A percentile compares a stretch with the other conserved stretches of the same genome.
Evolutionary conservation across 805 yeast genomes (phyloP).

Genomic region (Brettanomyces bruxellensis): DNA sequence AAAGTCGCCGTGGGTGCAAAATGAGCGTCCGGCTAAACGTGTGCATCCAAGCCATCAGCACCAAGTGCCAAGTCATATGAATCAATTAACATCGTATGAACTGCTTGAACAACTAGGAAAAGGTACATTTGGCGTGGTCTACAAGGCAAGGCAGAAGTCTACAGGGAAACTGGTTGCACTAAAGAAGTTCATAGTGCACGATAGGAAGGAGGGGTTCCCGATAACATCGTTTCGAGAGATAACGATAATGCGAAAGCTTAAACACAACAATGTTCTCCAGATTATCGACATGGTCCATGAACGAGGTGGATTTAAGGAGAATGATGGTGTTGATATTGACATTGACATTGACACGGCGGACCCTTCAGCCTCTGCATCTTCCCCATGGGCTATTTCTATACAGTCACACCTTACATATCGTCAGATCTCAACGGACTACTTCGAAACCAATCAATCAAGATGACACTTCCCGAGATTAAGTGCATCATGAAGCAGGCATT

Average conservation of each 20-base stretch:
- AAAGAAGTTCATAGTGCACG: slow-evolving; percentile 73
- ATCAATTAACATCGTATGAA: slow-evolving; percentile 22
- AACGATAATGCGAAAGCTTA: slow-evolving; percentile 61
- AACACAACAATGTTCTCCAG: slow-evolving; percentile 65
- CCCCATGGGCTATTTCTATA: slow-evolving; percentile 46
- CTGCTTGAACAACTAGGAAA: slow-evolving; percentile 50
- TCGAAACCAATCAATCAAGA: slow-evolving; percentile 61
- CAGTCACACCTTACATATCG: slow-evolving; percentile 89
- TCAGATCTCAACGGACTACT: slow-evolving; percentile 85
- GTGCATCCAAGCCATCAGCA: neutral
- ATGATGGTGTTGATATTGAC: neutral
- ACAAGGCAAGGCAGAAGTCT: slow-evolving; percentile 56
- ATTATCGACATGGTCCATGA: slow-evolving; percentile 72
- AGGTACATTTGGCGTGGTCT: slow-evolving; percentile 88
- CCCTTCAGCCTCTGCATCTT: slow-evolving; percentile 15
- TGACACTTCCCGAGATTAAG: slow-evolving; percentile 66
- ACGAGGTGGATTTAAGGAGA: slow-evolving; percentile 7
- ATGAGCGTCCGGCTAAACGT: too few relatives aligned
- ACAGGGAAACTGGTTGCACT: slow-evolving; percentile 67
- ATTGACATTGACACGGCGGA: neutral
- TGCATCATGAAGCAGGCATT: slow-evolving; percentile 74
- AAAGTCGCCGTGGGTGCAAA: too few relatives aligned
- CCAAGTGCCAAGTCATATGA: slow-evolving; percentile 16
- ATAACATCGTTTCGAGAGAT: slow-evolving; percentile 93
- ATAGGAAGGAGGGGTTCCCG: slow-evolving; percentile 78